Conservation (phyloP, 441 rosid genomes). For the Isatis lusitanica region DNA sequence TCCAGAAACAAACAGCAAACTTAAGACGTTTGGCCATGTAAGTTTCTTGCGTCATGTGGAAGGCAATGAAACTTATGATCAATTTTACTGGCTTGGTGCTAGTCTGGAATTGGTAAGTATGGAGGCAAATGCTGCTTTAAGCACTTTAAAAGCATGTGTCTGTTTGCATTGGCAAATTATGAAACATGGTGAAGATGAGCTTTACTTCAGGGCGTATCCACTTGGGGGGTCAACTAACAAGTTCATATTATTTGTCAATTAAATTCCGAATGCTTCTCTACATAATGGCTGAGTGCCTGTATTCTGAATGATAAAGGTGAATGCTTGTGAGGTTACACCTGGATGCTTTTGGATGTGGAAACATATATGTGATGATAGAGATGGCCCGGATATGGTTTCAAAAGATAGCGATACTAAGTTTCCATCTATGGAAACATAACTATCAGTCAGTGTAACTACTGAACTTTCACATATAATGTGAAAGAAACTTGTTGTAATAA, state of each 20-base stretch:
- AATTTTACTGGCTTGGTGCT: not conserved
- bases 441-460: not conserved
- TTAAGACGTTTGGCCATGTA: slow-evolving; percentile 5
- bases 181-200: slow-evolving; percentile 22
- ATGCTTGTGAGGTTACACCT: slow-evolving; percentile 6
- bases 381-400: not conserved
- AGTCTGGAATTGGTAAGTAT: slow-evolving; percentile 8
- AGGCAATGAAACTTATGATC: not conserved
- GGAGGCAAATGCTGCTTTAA: not conserved
- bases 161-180: slow-evolving; percentile 10
- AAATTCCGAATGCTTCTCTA: slow-evolving; percentile 13
- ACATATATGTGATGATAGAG: not conserved
- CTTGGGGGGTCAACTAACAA: slow-evolving; percentile 13
- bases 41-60: not conserved
- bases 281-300: slow-evolving; percentile 5
- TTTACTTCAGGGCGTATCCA: slow-evolving; percentile 2
- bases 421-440: not conserved
- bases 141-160: slow-evolving; percentile 1
- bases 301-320: slow-evolving; percentile 21
- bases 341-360: slow-evolving; percentile 20
- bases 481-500: not conserved
- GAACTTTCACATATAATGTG: not conserved
- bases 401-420: slow-evolving; percentile 2
- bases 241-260: not conserved
- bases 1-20: not conserved